Percentiles rank a stretch among this genome's conserved stretches.
These are phyloP conservation scores for Dillenia turbinata DNA, from an alignment of 164 flowering plant species.

Conservation along the genomic window DNA sequence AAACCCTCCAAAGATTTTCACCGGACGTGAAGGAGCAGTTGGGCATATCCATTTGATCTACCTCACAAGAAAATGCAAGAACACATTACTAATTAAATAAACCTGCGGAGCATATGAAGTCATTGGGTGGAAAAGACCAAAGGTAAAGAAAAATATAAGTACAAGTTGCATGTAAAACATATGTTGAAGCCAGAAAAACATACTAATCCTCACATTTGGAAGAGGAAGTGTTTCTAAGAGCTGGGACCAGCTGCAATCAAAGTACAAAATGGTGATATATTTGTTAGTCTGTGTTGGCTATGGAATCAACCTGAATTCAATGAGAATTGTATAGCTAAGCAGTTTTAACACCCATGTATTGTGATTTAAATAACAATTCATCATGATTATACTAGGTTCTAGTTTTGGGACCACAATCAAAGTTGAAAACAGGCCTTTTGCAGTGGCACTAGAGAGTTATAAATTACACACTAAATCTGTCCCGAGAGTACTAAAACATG, in stretches of 20 bases:
- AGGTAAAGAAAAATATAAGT: not conserved
- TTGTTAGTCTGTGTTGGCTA: not conserved
- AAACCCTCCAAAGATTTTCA: conserved; percentile 56
- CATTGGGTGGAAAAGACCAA: not conserved
- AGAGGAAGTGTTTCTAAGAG: conserved; percentile 65
- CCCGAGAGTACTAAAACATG: not conserved
- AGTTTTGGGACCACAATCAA: conserved; percentile 16
- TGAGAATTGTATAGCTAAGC: not conserved
- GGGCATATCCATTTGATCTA: conserved; percentile 71
- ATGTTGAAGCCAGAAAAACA: not conserved
- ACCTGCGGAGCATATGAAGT: not conserved
- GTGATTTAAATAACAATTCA: conserved; percentile 2
- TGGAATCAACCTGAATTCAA: not conserved
- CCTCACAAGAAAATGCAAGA: conserved; percentile 4
- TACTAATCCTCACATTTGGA: conserved; percentile 54
- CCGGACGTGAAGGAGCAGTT: conserved; percentile 60
- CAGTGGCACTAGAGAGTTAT: not conserved
- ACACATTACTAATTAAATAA: not conserved
- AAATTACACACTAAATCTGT: not conserved
- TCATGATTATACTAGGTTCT: not conserved
- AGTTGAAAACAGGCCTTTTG: not conserved
- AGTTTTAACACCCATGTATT: conserved; percentile 1
- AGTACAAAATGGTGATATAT: not conserved
- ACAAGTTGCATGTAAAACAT: no score
- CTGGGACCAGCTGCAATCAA: conserved; percentile 71